phyloP scores from a whole-genome alignment of 2,329 filamentous ascomycete genomes.

The Dactylonectria estremocensis region DNA sequence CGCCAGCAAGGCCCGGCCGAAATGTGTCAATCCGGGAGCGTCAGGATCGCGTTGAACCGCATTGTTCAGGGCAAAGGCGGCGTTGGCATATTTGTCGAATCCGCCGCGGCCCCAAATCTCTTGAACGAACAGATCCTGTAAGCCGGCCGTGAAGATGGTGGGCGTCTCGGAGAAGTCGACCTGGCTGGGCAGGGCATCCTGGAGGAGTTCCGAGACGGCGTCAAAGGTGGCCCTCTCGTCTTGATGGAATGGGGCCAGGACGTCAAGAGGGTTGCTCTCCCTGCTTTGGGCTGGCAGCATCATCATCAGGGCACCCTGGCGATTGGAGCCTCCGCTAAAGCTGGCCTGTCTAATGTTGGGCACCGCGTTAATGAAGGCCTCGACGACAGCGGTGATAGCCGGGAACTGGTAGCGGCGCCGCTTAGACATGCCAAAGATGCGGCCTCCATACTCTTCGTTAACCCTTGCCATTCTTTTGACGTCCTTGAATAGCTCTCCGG shows the following conservation, averaged over 20 bases:
- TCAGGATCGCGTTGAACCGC: slow-evolving; percentile 79
- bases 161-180: slow-evolving; percentile 55
- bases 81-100: slow-evolving; percentile 66
- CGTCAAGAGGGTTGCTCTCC: slow-evolving; percentile 74
- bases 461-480: slow-evolving; percentile 66
- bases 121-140: slow-evolving; percentile 62
- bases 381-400: slow-evolving; percentile 86
- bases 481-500: slow-evolving; percentile 71
- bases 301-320: slow-evolving; percentile 86
- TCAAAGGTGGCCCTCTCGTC: slow-evolving; percentile 52
- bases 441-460: slow-evolving; percentile 66
- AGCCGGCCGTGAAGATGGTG: slow-evolving; percentile 60
- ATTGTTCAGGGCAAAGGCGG: slow-evolving; percentile 79
- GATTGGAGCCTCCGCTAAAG: slow-evolving; percentile 90
- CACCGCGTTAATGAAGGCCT: slow-evolving; percentile 78
- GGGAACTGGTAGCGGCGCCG: slow-evolving; percentile 86
- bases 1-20: slow-evolving; percentile 78
- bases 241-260: slow-evolving; percentile 48
- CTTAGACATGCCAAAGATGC: slow-evolving; percentile 84
- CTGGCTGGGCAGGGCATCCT: slow-evolving; percentile 59
- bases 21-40: slow-evolving; percentile 81
- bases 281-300: slow-evolving; percentile 73
- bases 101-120: slow-evolving; percentile 69
- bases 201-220: slow-evolving; percentile 56
- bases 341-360: slow-evolving; percentile 81